Base-by-base conservation (phyloP, 2,329 filamentous ascomycete species). In the Magnaporthiopsis incrustans region DNA sequence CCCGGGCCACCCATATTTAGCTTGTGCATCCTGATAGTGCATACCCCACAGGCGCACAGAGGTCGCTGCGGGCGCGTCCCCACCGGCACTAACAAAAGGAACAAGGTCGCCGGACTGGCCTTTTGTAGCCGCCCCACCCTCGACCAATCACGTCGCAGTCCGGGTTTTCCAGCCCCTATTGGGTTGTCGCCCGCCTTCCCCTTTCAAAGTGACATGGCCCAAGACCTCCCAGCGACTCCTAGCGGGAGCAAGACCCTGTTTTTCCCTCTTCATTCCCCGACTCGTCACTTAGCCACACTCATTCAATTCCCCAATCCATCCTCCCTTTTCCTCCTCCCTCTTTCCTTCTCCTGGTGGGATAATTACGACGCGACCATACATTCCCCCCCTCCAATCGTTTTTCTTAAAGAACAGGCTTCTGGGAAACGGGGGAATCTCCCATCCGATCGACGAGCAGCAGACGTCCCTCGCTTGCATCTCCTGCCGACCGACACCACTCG, bases 391-490 rank as follows among this genome's bases (percentile, higher is more conserved):
- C 57, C 61, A 15, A 62, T 57, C 50, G 22, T 57, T 62, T 62
- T 60, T 30, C 27, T 30, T 27, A n/a, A 50, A 57, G n/a, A 62
- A 62, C 61, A 25, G 27, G 60, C 44, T 61, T 61, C 60, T 61
- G 60, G 60, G 60, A n/a, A 61, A 30, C 35, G 22, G 60, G 44
- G 44, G 18, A 30, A 30, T 56, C 26, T 44, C n/a, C 26, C 30
- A 62, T 58, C 30, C 18, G 44, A 57, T 32, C 25, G 53, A 33
- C 61, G 61, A 62, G 61, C 61, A 57, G 61, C 61, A 62, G 61
- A 62, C 56, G 26, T 57, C 61, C 27, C 61, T 62, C 61, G 61
- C 61, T 62, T 62, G 61, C 44, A 62, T 62, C 61, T 62, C 61
- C 61, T 62, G 61, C 61, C 50, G 53, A 56, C 50, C 53, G 35